A percentile compares a stretch with the other conserved stretches of the same genome.
These are phyloP conservation scores for Primulina eburnea DNA, from an alignment of 257 asterid species.

Conservation along the genomic window DNA sequence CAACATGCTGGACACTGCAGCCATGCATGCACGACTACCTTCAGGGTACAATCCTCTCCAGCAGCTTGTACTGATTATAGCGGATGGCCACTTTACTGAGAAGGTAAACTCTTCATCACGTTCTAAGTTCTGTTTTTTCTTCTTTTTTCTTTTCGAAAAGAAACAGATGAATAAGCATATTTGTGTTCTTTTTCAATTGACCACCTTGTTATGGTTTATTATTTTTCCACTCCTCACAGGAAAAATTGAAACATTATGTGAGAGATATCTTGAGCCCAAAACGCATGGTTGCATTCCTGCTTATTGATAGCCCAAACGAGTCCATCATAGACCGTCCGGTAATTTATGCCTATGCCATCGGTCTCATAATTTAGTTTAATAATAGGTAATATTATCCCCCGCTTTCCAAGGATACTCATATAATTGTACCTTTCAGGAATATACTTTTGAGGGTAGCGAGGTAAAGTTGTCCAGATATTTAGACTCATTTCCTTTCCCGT, in stretches of 20 bases:
- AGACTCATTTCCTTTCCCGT: conserved; percentile 90
- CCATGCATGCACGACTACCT: conserved; percentile 64
- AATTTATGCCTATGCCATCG: neutral
- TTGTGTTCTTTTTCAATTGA: neutral
- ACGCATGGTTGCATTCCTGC: conserved; percentile 84
- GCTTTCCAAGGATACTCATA: conserved; percentile 3
- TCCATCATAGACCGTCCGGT: conserved; percentile 69
- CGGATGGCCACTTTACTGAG: conserved; percentile 88
- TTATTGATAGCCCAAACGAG: conserved; percentile 72
- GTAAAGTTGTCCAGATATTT: conserved; percentile 47
- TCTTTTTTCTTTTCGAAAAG: neutral
- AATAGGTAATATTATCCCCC: neutral
- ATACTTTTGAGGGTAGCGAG: conserved; percentile 36
- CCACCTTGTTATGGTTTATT: conserved; percentile 2
- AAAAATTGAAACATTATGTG: conserved; percentile 60
- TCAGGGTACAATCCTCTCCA: conserved; percentile 87
- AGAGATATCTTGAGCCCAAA: conserved; percentile 69
- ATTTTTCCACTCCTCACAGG: conserved; percentile 33
- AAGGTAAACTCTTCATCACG: conserved; percentile 43
- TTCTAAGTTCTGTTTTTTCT: neutral
- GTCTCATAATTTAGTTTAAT: neutral
- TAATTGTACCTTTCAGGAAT: conserved; percentile 49
- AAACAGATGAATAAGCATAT: neutral
- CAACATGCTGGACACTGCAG: conserved; percentile 63
- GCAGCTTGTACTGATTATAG: conserved; percentile 91